Evolutionary conservation across 139 green algal species (phyloP).

Genomic region (Raphidocelis subcapitata): DNA sequence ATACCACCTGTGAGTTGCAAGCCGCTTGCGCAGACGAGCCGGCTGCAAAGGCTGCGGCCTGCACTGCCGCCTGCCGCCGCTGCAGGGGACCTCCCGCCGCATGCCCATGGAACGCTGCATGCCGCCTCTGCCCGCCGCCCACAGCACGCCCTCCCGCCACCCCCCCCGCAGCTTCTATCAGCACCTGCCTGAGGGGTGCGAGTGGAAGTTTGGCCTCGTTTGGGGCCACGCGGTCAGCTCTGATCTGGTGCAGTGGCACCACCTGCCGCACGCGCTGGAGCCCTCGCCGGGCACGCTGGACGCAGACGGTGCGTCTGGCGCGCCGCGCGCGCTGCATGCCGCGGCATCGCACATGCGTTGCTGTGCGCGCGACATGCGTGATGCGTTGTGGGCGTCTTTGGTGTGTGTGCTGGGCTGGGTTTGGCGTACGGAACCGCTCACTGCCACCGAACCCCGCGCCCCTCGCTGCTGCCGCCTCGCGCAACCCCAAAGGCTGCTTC

Average conservation of each 20-base stretch:
- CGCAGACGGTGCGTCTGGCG: conserved; percentile 24
- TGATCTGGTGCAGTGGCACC: conserved; percentile 71
- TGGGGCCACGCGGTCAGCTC: conserved; percentile 79
- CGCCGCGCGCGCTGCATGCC: no score
- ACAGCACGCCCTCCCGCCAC: background rate
- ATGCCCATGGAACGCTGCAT: no score
- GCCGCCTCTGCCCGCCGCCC: background rate
- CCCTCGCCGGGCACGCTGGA: conserved; percentile 63
- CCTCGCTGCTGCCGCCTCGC: background rate
- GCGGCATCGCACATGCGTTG: no score
- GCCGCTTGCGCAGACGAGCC: no score
- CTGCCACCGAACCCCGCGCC: conserved; percentile 2
- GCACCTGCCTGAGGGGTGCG: conserved; percentile 63
- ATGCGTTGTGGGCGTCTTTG: no score
- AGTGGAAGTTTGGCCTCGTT: conserved; percentile 83
- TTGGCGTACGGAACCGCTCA: no score
- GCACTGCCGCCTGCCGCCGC: background rate
- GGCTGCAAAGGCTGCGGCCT: background rate
- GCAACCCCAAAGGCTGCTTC: conserved; percentile 57
- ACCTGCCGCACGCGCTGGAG: conserved; percentile 67
- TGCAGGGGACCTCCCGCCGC: background rate
- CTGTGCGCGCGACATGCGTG: no score
- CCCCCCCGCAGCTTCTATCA: conserved; percentile 74
- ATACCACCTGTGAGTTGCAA: conserved; percentile 32
- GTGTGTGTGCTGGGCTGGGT: no score